Evolutionary conservation across 2,329 filamentous ascomycete species (phyloP), one percentile per base, ranked within the genome.

Genomic region (Microdochium bolleyi): DNA sequence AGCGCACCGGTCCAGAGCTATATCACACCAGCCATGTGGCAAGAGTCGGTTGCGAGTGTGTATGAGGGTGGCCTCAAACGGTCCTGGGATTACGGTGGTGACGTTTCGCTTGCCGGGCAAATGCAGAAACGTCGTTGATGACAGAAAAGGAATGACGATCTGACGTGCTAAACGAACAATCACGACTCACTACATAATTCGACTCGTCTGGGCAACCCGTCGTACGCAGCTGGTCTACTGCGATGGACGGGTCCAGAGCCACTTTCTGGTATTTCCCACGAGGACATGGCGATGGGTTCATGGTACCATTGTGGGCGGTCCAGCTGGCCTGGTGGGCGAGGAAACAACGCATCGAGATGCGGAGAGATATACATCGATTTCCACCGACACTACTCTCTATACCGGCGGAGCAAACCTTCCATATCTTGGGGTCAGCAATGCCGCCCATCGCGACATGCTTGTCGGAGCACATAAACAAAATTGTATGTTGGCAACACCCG

Each of bases 21-120:
- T 63, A 79, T 88, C 56, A 87, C 83, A 10, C 83, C 84, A 3
- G 83, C 82, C 54, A 87, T 87, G 84, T 88, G 84, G 84, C 84
- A 85, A 64, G 82, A 87, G 62, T 85, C 82, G 13, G 84, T 88
- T 52, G 83, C 83, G 13, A 85, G 80, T 58, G 83, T 86, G 4
- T 86, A 86, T 64, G 82, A 85, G 60, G 79, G 81, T 46, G 82
- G 82, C 3, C 65, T 85, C 49, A 86, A 86, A 67, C 72, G 83
- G 49, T 65, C 73, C 48, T 85, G 82, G 82, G 82, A 83, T 57
- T 81, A 77, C 59, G 77, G 80, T 52, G 61, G 54, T 52, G 57
- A 58, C 41, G 57, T 56, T 38, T 64, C 62, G 24, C 64, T 67
- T 14, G 57, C 57, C 11, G 57, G 64, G 25, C 56, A 62, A 21